Evolutionary conservation across 305 asterid genomes (phyloP).

Genomic region (Andrographis paniculata): DNA sequence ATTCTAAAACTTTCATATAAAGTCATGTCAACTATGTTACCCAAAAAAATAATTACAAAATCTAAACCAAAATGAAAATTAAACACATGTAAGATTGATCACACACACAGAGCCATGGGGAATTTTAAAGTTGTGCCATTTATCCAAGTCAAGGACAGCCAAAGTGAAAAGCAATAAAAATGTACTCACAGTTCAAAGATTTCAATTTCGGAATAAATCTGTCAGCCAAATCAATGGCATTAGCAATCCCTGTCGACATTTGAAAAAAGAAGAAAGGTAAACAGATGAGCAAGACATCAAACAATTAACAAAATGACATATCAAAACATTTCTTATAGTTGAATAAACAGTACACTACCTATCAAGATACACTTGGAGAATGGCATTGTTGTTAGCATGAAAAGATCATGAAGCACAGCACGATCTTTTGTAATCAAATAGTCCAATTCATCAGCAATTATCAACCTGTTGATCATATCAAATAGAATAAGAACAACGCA

Average conservation of each 20-base stretch:
- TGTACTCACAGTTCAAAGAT: constrained; percentile 73
- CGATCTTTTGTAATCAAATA: constrained; percentile 84
- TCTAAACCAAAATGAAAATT: too few relatives aligned
- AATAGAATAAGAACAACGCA: constrained; percentile 8
- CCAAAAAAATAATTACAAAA: too few relatives aligned
- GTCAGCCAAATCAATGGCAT: constrained; percentile 95
- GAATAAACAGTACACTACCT: constrained; percentile 34
- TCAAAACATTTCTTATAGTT: constrained; percentile 12
- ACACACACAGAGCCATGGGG: too few relatives aligned
- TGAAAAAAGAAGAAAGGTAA: not conserved
- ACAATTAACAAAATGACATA: constrained; percentile 6
- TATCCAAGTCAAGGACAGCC: constrained; percentile 6
- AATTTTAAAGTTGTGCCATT: too few relatives aligned
- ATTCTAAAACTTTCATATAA: too few relatives aligned
- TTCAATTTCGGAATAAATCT: constrained; percentile 87
- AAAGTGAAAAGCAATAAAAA: constrained; percentile 10
- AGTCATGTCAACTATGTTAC: too few relatives aligned
- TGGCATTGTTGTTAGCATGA: constrained; percentile 81
- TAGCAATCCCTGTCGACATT: constrained; percentile 69
- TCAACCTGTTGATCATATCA: constrained; percentile 40
- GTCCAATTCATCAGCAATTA: constrained; percentile 93
- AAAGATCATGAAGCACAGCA: constrained; percentile 81
- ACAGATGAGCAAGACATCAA: not conserved
- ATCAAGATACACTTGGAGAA: constrained; percentile 85
- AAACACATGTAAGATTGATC: too few relatives aligned